Evolutionary conservation across 2,329 filamentous ascomycete species (phyloP).

Genomic region (Apiospora hydei): DNA sequence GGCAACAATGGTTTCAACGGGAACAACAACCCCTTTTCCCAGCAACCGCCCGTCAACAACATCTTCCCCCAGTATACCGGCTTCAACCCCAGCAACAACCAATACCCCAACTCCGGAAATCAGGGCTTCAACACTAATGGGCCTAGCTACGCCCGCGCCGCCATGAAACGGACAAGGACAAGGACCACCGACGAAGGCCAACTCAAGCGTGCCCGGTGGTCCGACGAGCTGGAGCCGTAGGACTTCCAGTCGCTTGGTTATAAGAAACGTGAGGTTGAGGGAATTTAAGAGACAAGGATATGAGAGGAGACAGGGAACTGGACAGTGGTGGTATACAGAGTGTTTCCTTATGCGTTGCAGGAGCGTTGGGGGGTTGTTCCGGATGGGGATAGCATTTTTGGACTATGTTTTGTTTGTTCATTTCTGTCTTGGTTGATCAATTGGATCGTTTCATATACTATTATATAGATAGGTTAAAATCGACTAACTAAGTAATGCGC

Average conservation of each 20-base stretch:
- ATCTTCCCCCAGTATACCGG: too few relatives aligned
- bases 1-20: too few relatives aligned
- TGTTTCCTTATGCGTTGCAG: too few relatives aligned
- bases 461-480: neutral
- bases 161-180: neutral
- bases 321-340: neutral
- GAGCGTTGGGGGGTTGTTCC: neutral
- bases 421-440: neutral
- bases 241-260: neutral
- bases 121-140: neutral
- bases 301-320: too few relatives aligned
- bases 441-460: too few relatives aligned
- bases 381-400: neutral
- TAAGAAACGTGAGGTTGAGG: too few relatives aligned
- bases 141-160: neutral
- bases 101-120: too few relatives aligned
- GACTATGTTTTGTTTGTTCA: neutral
- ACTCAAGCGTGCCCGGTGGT: neutral
- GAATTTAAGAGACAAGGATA: neutral
- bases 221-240: neutral
- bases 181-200: neutral
- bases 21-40: too few relatives aligned
- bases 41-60: too few relatives aligned
- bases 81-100: too few relatives aligned
- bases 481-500: neutral